These are phyloP conservation scores for Dictyostelium capitatum DNA, from an alignment of 78 protist species.

Conservation along the genomic window DNA sequence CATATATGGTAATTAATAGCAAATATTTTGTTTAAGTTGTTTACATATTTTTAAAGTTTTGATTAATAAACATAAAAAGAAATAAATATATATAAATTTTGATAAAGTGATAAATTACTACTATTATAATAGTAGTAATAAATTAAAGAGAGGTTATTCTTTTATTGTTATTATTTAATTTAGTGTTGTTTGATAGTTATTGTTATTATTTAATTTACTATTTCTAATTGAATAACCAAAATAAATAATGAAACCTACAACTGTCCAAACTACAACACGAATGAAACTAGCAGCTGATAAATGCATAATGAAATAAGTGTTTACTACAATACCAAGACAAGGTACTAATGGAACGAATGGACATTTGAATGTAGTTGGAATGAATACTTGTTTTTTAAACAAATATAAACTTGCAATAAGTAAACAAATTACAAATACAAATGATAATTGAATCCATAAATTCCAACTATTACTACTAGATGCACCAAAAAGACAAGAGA, in stretches of 20 bases:
- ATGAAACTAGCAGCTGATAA: slow-evolving; percentile 30
- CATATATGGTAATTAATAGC: too few species aligned
- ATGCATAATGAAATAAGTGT: slow-evolving; percentile 69
- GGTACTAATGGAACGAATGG: slow-evolving; percentile 78
- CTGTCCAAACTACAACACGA: slow-evolving; percentile 73
- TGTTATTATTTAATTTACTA: slow-evolving; percentile 77
- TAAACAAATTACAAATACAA: not conserved
- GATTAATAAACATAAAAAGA: too few species aligned
- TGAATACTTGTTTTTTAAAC: slow-evolving; percentile 12
- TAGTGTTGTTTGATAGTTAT: too few species aligned
- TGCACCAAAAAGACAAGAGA: slow-evolving; percentile 42
- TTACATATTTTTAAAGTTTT: too few species aligned
- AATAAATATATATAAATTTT: too few species aligned
- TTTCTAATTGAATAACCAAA: slow-evolving; percentile 76
- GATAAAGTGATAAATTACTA: too few species aligned
- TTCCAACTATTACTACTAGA: slow-evolving; percentile 29
- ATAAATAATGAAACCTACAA: slow-evolving; percentile 63
- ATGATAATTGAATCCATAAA: not conserved
- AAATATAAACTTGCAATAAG: not conserved
- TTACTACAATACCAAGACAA: slow-evolving; percentile 73
- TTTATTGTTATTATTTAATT: too few species aligned
- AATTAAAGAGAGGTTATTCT: too few species aligned
- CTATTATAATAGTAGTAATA: too few species aligned
- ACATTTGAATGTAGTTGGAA: slow-evolving; percentile 45
- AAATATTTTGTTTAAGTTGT: too few species aligned